Evolutionary conservation across 208 protist species (phyloP), one percentile per base, ranked within the genome.

Genomic region (Borovskyia barvae): DNA sequence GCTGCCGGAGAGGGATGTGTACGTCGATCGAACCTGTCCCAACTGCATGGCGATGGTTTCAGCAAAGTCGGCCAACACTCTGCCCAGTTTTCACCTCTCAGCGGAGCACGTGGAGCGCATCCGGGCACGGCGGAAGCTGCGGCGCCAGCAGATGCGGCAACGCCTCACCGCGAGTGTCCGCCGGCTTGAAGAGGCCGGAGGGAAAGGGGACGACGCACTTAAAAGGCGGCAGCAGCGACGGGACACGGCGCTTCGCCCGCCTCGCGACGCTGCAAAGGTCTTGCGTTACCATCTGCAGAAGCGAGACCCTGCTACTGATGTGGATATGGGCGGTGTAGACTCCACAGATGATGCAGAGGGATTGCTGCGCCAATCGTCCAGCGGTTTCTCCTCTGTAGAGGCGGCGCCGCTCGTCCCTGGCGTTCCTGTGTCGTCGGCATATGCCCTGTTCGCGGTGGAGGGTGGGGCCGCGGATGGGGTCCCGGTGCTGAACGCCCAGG

Each of bases 61-160:
- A 0, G 51, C 85, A 6, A 90, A 91, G 51, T 72, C 84, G 41
- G 26, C 71, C 19, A 54, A 29, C n/a, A 46, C 50, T 9, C 12
- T 84, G 15, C 82, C 85, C 2, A 92, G 82, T 61, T 92, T 86
- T 59, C 75, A 76, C 7, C 75, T 92, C 20, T 83, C 85, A 20
- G 73, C 65, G 12, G 80, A 89, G 42, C 85, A 92, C 40, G 66
- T 87, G 17, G 55, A 67, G 29, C 80, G 74, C 14, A 28, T 80
- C 11, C 71, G 79, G 0, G 75, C 83, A 46, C 76, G 72, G 22
- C 77, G 78, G 17, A 62, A 70, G 35, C 60, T 52, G 42, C 51
- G 74, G 46, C 78, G 66, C 9, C 51, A 75, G 36, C 53, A 61
- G n/a, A 59, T 57, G 12, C 63, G 78, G 8, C 53, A 80, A 42